phyloP scores from a whole-genome alignment of 1,284 basidiomycete species.

The Cerrena zonata region DNA sequence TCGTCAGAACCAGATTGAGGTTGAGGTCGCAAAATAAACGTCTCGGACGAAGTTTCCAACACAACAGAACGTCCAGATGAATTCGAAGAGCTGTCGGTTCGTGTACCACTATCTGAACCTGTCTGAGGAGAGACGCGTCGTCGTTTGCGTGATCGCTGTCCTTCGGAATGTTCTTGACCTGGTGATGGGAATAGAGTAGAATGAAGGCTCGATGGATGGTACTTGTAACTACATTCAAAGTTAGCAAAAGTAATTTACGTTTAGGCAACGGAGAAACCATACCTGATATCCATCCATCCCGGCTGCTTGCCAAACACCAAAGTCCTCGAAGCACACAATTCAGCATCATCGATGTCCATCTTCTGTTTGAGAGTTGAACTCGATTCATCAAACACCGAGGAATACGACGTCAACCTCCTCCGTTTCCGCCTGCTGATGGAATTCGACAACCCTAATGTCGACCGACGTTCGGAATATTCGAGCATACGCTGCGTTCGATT shows the following conservation, averaged over 20 bases:
- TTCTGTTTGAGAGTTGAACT: background rate
- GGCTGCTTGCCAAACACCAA: slow-evolving; percentile 24
- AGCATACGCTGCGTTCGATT: slow-evolving; percentile 60
- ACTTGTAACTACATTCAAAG: slow-evolving; percentile 46
- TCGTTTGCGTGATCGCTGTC: slow-evolving; percentile 9
- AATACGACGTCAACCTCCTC: slow-evolving; percentile 21
- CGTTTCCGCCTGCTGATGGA: slow-evolving; percentile 21
- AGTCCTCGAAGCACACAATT: slow-evolving; percentile 29
- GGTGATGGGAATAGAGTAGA: slow-evolving; percentile 38
- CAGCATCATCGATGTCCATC: slow-evolving; percentile 13
- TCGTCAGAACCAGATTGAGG: slow-evolving; percentile 12
- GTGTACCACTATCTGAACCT: slow-evolving; percentile 13
- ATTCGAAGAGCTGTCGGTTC: slow-evolving; percentile 2
- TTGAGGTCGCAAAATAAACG: slow-evolving; percentile 27
- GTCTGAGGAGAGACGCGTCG: slow-evolving; percentile 10
- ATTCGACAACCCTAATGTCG: slow-evolving; percentile 35
- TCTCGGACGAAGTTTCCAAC: slow-evolving; percentile 28
- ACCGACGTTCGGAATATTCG: slow-evolving; percentile 60
- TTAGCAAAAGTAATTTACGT: background rate
- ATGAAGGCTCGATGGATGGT: slow-evolving; percentile 43
- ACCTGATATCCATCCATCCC: slow-evolving; percentile 20
- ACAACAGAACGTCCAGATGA: slow-evolving; percentile 20
- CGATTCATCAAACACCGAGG: slow-evolving; percentile 13
- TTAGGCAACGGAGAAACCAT: slow-evolving; percentile 4
- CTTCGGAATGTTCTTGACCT: background rate